Base-by-base conservation (phyloP, 2,329 filamentous ascomycete genomes). In the Rhynchosporium secalis region DNA sequence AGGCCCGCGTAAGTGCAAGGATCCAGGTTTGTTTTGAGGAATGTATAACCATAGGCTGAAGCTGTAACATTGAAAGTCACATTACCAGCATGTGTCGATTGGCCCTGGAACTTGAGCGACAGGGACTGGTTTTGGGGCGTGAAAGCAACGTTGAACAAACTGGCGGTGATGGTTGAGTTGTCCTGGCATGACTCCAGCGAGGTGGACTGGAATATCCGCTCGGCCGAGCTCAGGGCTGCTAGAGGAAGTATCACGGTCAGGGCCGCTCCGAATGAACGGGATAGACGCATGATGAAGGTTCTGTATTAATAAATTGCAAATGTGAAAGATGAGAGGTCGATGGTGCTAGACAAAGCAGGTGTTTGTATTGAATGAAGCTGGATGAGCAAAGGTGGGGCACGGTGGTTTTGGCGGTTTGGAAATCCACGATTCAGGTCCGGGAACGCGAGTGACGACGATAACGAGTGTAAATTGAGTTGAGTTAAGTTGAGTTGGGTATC, bases 121-220 rank as follows among this genome's bases (percentile, higher is more conserved):
- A 94, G 81, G 36, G 86, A 87, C 70, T 83, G 82, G 77, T 96
- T 96, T 74, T 82, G 79, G 33, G 90, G 89, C 1, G 88, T 91
- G 77, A 91, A 91, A 66, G 86, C 79, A 75, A 96, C 89, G 70
- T 96, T 89, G 85, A 97, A 96, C 64, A 95, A 83, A 70, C 89
- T 92, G 70, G 93, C 92, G 3, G 90, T 90, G 76, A 97, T 96
- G 72, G 87, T 88, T 33, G 90, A 95, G 76, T 94, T 88, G 63
- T 86, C 80, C 81, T 93, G 90, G 78, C 93, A 97, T 49, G 89
- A 83, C 75, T 91, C 92, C 70, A 97, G 83, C 29, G 93, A 96
- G 73, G 84, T 90, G 60, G 93, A 95, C 71, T 87, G 81, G 72
- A 98, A 62, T 12, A 62, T 36, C 10, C 61, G 56, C 12, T 56